Base-by-base conservation (phyloP, 1,139 yeast genomes). In the Pichia sp. region DNA sequence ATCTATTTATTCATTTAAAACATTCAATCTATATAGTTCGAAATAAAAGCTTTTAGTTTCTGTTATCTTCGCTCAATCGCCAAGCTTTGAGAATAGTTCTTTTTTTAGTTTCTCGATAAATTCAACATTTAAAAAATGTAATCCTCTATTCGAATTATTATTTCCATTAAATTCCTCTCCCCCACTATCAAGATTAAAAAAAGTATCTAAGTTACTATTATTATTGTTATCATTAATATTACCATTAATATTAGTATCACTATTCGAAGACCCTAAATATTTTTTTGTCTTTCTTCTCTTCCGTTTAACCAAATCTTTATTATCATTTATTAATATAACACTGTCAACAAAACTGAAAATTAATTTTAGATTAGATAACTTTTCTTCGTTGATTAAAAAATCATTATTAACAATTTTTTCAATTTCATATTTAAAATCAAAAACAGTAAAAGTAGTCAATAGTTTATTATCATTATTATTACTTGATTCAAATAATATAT, bases 341-440 rank as follows among this genome's bases (percentile, higher is more conserved):
- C 65, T 64, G 49, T 81, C 87, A 30, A 79, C 74, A 63, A 75
- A 83, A 9, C 83, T 78, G 63, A 86, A 82, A 25, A 86, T 65
- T 39, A 86, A 63, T 52, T 76, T 74, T 52, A 86, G 65, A 56
- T 82, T 83, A 85, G 88, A 81, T 45, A 85, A 63, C 49, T 83
- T 86, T 48, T 83, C 85, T 2, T 72, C 61, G 42, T 46, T 37
- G 5, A 35, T 32, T 5, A 51, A 11, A 1, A 64, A 61, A 27
- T 57, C 51, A 0, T 88, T 86, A 1, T 57, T 54, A 1, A 81
- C 81, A 58, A 76, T 66, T 4, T 64, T 60, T 34, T 67, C 67
- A 39, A 83, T 63, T 52, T 82, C 82, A 34, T 78, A 62, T 57
- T 80, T 80, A 54, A 75, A 72, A 58, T 83, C 88, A 32, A 79